Conservation (phyloP, 768 basidiomycete species). For the Mycena olivaceomarginata region DNA sequence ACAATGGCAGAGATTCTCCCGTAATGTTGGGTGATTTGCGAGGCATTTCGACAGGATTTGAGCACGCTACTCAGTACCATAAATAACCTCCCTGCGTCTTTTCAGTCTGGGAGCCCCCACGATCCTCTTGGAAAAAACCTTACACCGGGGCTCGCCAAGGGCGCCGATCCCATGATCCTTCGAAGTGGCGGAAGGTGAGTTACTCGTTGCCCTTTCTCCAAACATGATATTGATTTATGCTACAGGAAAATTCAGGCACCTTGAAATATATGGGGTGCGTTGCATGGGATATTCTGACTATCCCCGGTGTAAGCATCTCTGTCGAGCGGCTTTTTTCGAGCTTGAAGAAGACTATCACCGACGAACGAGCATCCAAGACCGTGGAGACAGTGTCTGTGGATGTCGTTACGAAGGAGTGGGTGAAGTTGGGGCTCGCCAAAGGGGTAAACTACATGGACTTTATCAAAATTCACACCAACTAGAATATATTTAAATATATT, state of each 20-base stretch:
- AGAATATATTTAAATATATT: background rate
- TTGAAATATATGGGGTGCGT: too few species aligned
- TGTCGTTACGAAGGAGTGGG: slow-evolving; percentile 3
- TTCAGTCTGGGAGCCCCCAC: slow-evolving; percentile 6
- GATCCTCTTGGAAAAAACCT: slow-evolving; percentile 20
- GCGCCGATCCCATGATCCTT: slow-evolving; percentile 1
- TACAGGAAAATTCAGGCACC: background rate
- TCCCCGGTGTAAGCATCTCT: too few species aligned
- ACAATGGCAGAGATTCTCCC: too few species aligned
- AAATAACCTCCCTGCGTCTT: slow-evolving; percentile 11
- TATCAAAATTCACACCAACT: slow-evolving; percentile 1
- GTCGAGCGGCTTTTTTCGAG: slow-evolving; percentile 3
- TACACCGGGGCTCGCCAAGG: slow-evolving; percentile 11
- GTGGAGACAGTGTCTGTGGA: background rate
- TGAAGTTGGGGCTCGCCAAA: background rate
- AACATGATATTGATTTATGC: too few species aligned
- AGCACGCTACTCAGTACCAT: slow-evolving; percentile 8
- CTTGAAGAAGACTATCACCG: slow-evolving; percentile 2
- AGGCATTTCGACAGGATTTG: background rate
- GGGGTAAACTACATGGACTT: background rate
- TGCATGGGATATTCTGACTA: too few species aligned
- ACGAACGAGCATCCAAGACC: background rate
- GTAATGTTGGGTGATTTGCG: too few species aligned
- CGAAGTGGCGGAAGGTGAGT: too few species aligned
- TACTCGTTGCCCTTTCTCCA: too few species aligned